Conservation (phyloP, 306 rosid species). For the Vicia sativa region DNA sequence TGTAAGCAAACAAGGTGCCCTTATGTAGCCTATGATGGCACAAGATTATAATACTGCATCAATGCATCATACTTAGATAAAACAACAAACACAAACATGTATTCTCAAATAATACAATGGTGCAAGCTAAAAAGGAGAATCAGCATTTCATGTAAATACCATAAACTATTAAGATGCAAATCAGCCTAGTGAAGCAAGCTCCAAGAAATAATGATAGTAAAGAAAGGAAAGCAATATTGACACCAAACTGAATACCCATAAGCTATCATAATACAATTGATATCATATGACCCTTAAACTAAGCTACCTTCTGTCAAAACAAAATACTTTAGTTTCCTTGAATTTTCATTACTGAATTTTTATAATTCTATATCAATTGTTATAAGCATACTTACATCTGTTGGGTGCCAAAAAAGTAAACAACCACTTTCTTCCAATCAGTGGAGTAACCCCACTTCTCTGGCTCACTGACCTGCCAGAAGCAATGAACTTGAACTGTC, state of each 20-base stretch:
- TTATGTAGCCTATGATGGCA: neutral
- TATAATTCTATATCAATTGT: neutral
- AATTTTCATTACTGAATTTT: slow-evolving; percentile 11
- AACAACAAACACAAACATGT: neutral
- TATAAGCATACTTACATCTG: slow-evolving; percentile 72
- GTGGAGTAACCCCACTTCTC: slow-evolving; percentile 88
- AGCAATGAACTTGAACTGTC: slow-evolving; percentile 42
- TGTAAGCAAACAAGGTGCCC: neutral
- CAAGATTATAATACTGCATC: slow-evolving; percentile 8
- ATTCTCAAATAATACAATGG: neutral
- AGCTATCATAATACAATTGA: neutral
- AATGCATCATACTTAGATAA: neutral
- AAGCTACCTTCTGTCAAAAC: neutral
- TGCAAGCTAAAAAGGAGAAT: neutral
- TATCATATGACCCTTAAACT: slow-evolving; percentile 12
- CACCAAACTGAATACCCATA: slow-evolving; percentile 4
- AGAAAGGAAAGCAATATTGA: slow-evolving; percentile 1
- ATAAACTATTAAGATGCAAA: slow-evolving; percentile 23
- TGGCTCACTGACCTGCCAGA: slow-evolving; percentile 90
- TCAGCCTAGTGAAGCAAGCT: slow-evolving; percentile 5
- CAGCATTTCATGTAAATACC: neutral
- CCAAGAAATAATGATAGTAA: neutral
- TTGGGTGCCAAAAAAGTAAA: slow-evolving; percentile 90
- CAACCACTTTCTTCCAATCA: slow-evolving; percentile 96
- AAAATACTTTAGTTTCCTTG: slow-evolving; percentile 20